Evolutionary conservation across 2,329 filamentous ascomycete genomes (phyloP).

Genomic region (Fusarium staphyleae): DNA sequence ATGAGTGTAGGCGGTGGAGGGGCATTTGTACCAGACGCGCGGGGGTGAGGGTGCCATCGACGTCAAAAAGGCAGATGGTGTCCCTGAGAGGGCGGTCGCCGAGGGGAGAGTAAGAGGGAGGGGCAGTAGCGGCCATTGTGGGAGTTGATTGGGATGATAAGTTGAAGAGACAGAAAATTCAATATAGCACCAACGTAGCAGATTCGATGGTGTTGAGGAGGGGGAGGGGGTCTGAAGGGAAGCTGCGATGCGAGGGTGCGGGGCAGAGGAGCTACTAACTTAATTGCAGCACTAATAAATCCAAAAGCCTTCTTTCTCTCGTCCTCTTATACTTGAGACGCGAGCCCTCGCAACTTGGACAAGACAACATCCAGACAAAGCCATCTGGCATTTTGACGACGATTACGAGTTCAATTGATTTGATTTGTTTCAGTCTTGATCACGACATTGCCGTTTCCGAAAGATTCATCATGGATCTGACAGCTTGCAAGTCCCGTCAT

Average conservation of each 20-base stretch:
- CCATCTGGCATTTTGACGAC: conserved; percentile 1
- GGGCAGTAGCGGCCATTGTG: conserved; percentile 50
- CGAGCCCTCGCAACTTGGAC: neutral
- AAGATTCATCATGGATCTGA: neutral
- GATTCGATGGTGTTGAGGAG: conserved; percentile 27
- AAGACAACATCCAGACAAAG: neutral
- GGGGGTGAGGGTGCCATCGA: conserved; percentile 89
- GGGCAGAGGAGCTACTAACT: conserved; percentile 8
- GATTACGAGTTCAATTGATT: conserved; percentile 1
- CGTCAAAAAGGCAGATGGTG: conserved; percentile 95
- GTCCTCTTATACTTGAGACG: conserved; percentile 3
- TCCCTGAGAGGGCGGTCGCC: conserved; percentile 86
- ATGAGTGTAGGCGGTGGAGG: neutral
- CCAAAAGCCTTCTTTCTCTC: neutral
- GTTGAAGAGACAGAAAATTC: conserved; percentile 7
- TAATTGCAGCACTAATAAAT: neutral
- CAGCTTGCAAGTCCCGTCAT: neutral
- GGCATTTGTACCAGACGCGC: conserved; percentile 71
- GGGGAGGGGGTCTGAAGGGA: conserved; percentile 21
- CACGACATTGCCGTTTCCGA: neutral
- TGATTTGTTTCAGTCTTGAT: neutral
- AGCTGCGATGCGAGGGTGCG: conserved; percentile 22
- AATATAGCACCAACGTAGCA: conserved; percentile 20
- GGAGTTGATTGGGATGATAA: conserved; percentile 1
- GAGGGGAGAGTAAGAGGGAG: conserved; percentile 71